These are phyloP conservation scores for Daldinia bambusicola DNA, from an alignment of 495 filamentous ascomycete species.

Conservation along the genomic window DNA sequence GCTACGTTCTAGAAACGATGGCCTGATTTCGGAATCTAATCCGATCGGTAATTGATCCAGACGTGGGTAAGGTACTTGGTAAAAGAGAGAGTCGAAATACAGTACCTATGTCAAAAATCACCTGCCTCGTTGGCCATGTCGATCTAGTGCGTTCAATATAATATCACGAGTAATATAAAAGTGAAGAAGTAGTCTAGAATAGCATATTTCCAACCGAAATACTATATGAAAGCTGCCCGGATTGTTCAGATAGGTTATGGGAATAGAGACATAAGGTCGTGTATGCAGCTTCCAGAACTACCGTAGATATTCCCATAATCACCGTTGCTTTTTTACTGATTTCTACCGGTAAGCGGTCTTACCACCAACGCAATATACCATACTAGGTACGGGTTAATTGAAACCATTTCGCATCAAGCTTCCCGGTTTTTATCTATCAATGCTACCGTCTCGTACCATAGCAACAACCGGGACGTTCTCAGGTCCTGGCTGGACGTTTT, in stretches of 20 bases:
- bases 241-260: slow-evolving; percentile 24
- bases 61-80: background rate
- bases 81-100: background rate
- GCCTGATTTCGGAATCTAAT: background rate
- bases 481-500: slow-evolving; percentile 3
- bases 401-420: slow-evolving; percentile 19
- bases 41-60: background rate
- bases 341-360: slow-evolving; percentile 43
- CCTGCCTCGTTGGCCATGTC: background rate
- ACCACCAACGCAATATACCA: slow-evolving; percentile 34
- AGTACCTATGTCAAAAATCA: background rate
- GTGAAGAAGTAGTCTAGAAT: slow-evolving; percentile 20
- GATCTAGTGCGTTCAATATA: slow-evolving; percentile 2
- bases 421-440: slow-evolving; percentile 5
- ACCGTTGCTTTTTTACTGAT: slow-evolving; percentile 13
- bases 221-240: slow-evolving; percentile 28
- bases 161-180: slow-evolving; percentile 9
- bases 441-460: slow-evolving; percentile 14
- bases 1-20: background rate
- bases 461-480: background rate
- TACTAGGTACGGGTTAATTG: slow-evolving; percentile 14
- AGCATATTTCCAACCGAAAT: slow-evolving; percentile 20
- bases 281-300: slow-evolving; percentile 20
- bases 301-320: slow-evolving; percentile 9
- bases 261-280: background rate